A percentile compares a stretch with the other conserved stretches of the same genome.
These are phyloP conservation scores for Colletotrichum graminicola DNA, from an alignment of 2,329 filamentous ascomycete genomes.

Conservation along the genomic window DNA sequence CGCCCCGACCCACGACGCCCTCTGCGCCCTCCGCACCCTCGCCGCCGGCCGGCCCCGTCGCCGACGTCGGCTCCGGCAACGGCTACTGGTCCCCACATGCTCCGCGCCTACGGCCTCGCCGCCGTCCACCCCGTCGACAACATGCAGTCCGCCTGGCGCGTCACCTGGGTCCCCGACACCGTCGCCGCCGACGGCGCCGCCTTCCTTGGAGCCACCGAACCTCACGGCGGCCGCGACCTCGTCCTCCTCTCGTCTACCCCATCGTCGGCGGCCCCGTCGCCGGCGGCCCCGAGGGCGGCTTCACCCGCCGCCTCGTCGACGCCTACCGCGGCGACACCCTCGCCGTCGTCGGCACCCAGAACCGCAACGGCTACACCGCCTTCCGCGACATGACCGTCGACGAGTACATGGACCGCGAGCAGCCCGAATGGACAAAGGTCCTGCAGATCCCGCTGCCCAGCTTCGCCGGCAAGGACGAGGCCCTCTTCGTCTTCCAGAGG, in stretches of 20 bases:
- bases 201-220: conserved; percentile 62
- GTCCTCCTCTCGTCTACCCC: conserved; percentile 80
- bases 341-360: conserved; percentile 81
- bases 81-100: conserved; percentile 83
- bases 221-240: conserved; percentile 64
- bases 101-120: conserved; percentile 68
- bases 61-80: conserved; percentile 78
- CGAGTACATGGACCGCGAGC: conserved; percentile 72
- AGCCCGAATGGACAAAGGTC: conserved; percentile 68
- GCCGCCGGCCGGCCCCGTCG: conserved; percentile 66
- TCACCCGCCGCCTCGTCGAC: conserved; percentile 72
- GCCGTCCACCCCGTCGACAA: conserved; percentile 74
- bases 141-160: conserved; percentile 75
- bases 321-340: conserved; percentile 74
- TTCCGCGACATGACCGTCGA: conserved; percentile 74
- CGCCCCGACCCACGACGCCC: conserved; percentile 74
- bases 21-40: conserved; percentile 70
- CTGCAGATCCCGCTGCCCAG: conserved; percentile 77
- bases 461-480: conserved; percentile 83
- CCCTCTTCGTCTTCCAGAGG: conserved; percentile 74
- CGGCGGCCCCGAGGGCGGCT: conserved; percentile 72
- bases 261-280: conserved; percentile 73
- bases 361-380: conserved; percentile 79
- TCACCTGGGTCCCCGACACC: conserved; percentile 77
- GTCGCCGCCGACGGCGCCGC: conserved; percentile 69